Base-by-base conservation (phyloP, 345 rosid species). In the Kandelia obovata region DNA sequence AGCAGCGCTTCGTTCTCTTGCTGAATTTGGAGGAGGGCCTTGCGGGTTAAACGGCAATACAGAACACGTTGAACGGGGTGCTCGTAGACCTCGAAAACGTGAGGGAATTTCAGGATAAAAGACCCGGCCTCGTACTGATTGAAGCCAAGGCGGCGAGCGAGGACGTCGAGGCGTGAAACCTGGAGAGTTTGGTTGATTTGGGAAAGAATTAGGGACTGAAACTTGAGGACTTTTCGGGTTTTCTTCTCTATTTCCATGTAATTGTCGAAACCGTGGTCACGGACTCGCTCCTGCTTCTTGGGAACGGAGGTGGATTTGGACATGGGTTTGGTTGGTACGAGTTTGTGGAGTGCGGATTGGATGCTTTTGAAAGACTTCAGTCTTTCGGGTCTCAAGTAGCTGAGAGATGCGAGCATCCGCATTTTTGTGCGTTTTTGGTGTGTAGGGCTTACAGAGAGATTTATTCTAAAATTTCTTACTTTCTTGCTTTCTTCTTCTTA, bases 211-310 rank as follows among this genome's bases (percentile, higher is more conserved):
- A 92, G 27, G 49, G 85, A 72, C 49, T 89, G 94, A 72, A 95
- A 87, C 63, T 88, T 92, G n/a, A 90, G 61, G 70, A 92, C 91
- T 71, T 85, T 89, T 7, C 98, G 91, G 51, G 78, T 83, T 67
- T 92, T 92, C 67, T 92, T 92, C 86, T 86, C 94, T 69, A 92
- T 70, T 78, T 92, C 99, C 98, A 96, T 92, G 92, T 89, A 96
- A 76, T 90, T 82, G 85, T 96, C 99, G 82, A 59, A 96, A 78
- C 89, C 97, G 47, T 90, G 97, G 76, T 96, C 98, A 67, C 97
- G 94, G 17, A 92, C 86, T 59, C 98, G 75, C 3, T 71, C 79
- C 62, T 87, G 94, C 27, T 90, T 96, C 63, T 74, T 83, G 71
- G 98, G 97, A 34, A 96, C 87, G 62, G 94, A 76, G 72, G 97